Percentiles rank a stretch among this genome's conserved stretches.
Evolutionary conservation across 768 basidiomycete genomes (phyloP).

Genomic region (Trametes villosa): DNA sequence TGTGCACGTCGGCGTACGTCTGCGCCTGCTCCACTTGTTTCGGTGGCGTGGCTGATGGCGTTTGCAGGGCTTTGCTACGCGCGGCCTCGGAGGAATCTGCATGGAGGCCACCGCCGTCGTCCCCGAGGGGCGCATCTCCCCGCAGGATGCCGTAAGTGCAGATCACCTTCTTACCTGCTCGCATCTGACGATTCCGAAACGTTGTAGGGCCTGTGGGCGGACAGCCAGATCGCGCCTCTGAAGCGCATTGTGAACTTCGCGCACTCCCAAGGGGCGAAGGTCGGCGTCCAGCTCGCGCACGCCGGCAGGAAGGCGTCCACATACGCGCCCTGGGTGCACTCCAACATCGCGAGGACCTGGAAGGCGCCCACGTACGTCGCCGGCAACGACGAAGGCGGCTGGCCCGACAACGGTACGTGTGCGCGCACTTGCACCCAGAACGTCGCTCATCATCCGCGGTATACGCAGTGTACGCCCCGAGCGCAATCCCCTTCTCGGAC

Average conservation of each 20-base stretch:
- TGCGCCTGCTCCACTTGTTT: not conserved
- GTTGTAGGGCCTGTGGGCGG: slow-evolving; percentile 68
- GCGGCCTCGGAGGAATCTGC: slow-evolving; percentile 71
- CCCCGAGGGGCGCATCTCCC: slow-evolving; percentile 77
- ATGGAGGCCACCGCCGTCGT: slow-evolving; percentile 78
- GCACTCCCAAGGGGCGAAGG: slow-evolving; percentile 67
- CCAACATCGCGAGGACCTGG: slow-evolving; percentile 40
- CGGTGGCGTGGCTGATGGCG: not conserved
- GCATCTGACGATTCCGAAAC: not conserved
- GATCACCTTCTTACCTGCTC: not conserved
- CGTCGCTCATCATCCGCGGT: not conserved
- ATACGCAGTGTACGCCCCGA: slow-evolving; percentile 62
- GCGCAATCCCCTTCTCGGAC: slow-evolving; percentile 56
- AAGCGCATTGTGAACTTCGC: slow-evolving; percentile 75
- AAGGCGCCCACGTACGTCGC: slow-evolving; percentile 41
- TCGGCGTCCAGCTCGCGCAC: slow-evolving; percentile 83
- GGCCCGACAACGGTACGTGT: slow-evolving; percentile 63
- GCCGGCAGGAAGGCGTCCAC: slow-evolving; percentile 77
- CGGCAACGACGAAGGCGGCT: slow-evolving; percentile 60
- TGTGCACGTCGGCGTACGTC: slow-evolving; percentile 68
- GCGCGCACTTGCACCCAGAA: not conserved
- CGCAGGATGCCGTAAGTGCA: slow-evolving; percentile 64
- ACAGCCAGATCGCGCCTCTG: slow-evolving; percentile 72
- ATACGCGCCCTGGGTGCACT: slow-evolving; percentile 66
- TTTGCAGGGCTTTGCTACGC: slow-evolving; percentile 60